These are phyloP conservation scores for Cucurbita pepo DNA, from an alignment of 306 rosid species.

Conservation along the genomic window DNA sequence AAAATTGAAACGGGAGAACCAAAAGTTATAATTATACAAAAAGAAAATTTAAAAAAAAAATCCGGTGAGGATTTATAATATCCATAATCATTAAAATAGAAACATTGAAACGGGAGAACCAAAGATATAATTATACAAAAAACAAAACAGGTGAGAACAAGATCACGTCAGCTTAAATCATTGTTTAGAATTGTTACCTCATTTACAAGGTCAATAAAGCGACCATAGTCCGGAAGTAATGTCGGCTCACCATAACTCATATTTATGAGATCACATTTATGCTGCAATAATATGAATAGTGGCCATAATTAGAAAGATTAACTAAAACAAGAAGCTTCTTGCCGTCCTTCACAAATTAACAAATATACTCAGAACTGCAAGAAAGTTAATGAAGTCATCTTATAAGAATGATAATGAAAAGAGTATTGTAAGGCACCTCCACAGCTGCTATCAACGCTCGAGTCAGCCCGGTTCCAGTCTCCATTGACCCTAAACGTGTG, in stretches of 20 bases:
- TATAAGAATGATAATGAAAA: conserved; percentile 2
- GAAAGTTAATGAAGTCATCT: not conserved
- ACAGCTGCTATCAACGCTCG: conserved; percentile 91
- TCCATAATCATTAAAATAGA: conserved; percentile 11
- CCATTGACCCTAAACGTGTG: conserved; percentile 86
- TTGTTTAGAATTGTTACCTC: conserved; percentile 38
- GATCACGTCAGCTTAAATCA: conserved; percentile 7
- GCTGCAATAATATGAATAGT: conserved; percentile 38
- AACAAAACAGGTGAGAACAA: not conserved
- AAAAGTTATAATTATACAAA: not conserved
- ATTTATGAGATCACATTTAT: conserved; percentile 85
- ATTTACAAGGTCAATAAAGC: conserved; percentile 87
- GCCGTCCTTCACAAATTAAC: not conserved
- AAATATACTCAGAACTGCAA: not conserved
- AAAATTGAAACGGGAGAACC: conserved; percentile 4
- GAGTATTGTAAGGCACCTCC: conserved; percentile 43
- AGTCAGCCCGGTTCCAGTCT: conserved; percentile 92
- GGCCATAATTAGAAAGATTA: conserved; percentile 5
- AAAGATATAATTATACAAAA: not conserved
- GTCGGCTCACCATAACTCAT: conserved; percentile 97
- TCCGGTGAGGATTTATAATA: not conserved
- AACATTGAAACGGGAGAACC: not conserved
- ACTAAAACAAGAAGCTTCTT: not conserved
- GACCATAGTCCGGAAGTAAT: conserved; percentile 87
- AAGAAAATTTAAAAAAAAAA: not conserved